These are phyloP conservation scores for Ogataea neopini DNA, from an alignment of 805 yeast genomes.

Conservation along the genomic window DNA sequence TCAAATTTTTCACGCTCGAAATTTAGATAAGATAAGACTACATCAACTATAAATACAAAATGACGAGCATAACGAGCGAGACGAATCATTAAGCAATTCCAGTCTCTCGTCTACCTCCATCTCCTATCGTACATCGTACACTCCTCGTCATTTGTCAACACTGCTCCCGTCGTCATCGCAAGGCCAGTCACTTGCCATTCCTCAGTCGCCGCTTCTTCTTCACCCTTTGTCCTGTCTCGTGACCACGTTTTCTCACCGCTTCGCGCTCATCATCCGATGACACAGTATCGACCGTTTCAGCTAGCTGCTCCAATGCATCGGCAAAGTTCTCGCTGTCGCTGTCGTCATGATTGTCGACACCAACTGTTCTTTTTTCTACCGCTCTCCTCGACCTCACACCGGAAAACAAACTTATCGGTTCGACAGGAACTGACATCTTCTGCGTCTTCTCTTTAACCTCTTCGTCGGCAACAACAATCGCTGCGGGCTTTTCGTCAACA, in stretches of 20 bases:
- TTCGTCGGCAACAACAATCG: neutral
- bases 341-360: neutral
- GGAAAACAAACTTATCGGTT: neutral
- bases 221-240: no score
- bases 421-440: neutral
- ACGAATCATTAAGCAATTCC: no score
- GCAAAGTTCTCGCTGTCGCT: constrained; percentile 1
- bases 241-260: no score
- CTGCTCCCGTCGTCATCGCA: neutral
- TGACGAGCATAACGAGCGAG: no score
- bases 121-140: no score
- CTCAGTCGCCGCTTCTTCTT: neutral
- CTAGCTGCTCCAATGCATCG: constrained; percentile 1
- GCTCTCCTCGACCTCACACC: neutral
- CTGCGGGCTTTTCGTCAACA: neutral
- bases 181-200: neutral
- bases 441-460: neutral
- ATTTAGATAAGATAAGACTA: neutral
- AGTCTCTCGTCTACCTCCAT: no score
- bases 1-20: neutral
- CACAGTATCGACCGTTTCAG: neutral
- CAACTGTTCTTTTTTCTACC: neutral
- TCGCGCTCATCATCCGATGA: neutral
- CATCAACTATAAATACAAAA: neutral
- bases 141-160: neutral